These are phyloP conservation scores for Cronartium ribicola DNA, from an alignment of 1,284 basidiomycete species.

Conservation along the genomic window DNA sequence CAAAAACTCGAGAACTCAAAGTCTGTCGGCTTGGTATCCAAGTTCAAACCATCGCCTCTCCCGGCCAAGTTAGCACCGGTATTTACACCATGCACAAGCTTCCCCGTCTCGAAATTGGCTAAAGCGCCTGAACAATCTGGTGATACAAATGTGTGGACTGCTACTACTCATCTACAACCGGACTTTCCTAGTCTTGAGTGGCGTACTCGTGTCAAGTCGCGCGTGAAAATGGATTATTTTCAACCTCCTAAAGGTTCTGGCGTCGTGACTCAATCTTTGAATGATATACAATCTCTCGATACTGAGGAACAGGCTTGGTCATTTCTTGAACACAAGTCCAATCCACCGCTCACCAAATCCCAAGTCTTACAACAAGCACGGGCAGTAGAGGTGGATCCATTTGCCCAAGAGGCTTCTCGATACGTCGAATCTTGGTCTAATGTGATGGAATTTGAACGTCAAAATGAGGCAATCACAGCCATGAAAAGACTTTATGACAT, in stretches of 20 bases:
- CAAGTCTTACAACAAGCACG: neutral
- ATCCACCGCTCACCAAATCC: neutral
- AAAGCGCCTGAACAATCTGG: neutral
- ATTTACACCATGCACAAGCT: neutral
- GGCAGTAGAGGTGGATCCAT: neutral
- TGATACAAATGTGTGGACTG: neutral
- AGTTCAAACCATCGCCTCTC: neutral
- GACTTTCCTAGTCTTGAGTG: neutral
- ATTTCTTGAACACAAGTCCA: neutral
- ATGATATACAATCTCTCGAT: neutral
- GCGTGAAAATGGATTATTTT: neutral
- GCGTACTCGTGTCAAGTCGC: neutral
- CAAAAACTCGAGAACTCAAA: neutral
- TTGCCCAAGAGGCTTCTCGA: neutral
- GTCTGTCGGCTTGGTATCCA: neutral
- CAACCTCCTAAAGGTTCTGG: neutral
- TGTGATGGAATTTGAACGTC: constrained; percentile 2
- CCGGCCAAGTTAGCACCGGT: neutral
- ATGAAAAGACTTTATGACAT: constrained; percentile 10
- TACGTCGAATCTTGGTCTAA: constrained; percentile 7
- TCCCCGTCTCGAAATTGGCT: neutral
- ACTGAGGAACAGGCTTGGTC: neutral
- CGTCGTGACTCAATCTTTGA: neutral
- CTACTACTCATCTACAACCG: neutral
- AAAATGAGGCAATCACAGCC: neutral